phyloP scores from a whole-genome alignment of 2,329 filamentous ascomycete species.

The Parafenestella ontariensis region DNA sequence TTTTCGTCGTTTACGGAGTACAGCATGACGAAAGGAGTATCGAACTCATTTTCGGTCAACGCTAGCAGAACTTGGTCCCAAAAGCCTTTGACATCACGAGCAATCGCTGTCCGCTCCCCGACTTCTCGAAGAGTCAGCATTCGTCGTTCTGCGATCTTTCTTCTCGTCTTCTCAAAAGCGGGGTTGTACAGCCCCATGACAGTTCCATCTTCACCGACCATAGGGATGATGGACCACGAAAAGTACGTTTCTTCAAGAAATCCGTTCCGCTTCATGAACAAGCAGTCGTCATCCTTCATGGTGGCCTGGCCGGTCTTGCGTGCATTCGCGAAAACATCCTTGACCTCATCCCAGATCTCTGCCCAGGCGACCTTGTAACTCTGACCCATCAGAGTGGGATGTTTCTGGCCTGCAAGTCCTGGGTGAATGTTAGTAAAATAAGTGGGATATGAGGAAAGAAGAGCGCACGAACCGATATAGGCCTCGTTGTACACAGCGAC shows the following conservation, averaged over 20 bases:
- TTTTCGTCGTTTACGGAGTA: constrained; percentile 77
- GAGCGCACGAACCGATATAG: constrained; percentile 57
- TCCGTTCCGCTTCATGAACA: constrained; percentile 73
- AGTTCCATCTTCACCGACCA: constrained; percentile 75
- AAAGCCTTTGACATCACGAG: constrained; percentile 75
- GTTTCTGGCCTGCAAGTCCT: constrained; percentile 75
- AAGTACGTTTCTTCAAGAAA: constrained; percentile 83
- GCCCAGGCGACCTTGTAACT: constrained; percentile 72
- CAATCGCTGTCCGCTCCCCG: constrained; percentile 74
- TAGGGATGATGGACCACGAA: constrained; percentile 80
- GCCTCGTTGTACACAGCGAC: constrained; percentile 76
- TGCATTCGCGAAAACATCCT: constrained; percentile 72
- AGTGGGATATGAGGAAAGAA: neutral
- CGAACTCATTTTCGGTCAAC: constrained; percentile 75
- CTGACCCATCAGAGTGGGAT: constrained; percentile 77
- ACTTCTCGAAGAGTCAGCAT: constrained; percentile 82
- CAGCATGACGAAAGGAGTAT: constrained; percentile 77
- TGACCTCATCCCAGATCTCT: constrained; percentile 77
- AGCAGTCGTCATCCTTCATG: constrained; percentile 82
- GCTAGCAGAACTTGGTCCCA: constrained; percentile 75
- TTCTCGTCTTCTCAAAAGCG: constrained; percentile 79
- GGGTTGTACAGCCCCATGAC: constrained; percentile 82
- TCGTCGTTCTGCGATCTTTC: constrained; percentile 78
- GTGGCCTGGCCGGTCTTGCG: constrained; percentile 75
- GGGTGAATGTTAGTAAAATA: constrained; percentile 1